phyloP scores from a whole-genome alignment of 2,329 filamentous ascomycete genomes.

The Calonectria pseudoreteaudii region DNA sequence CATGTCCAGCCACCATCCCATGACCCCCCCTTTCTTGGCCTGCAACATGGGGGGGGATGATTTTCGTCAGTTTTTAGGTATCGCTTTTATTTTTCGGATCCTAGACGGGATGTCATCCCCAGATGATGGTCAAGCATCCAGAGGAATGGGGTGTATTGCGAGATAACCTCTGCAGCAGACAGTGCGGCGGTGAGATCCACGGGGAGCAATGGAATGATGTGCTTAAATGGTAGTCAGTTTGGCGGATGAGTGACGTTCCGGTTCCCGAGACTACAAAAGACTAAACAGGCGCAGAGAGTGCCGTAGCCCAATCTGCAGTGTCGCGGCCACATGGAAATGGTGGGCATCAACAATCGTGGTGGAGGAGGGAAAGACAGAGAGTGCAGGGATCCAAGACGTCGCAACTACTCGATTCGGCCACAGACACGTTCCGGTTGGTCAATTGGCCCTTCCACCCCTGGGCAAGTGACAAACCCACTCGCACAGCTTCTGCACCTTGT shows the following conservation, averaged over 20 bases:
- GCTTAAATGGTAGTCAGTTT: neutral
- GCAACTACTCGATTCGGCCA: constrained; percentile 45
- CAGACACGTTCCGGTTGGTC: constrained; percentile 39
- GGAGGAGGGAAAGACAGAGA: constrained; percentile 1
- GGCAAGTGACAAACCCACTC: constrained; percentile 31
- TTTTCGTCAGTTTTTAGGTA: neutral
- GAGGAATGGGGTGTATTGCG: neutral
- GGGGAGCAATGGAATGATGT: neutral
- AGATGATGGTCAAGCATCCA: neutral
- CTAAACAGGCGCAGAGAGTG: neutral
- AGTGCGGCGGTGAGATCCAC: constrained; percentile 27
- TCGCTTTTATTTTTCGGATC: neutral
- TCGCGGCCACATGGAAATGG: constrained; percentile 13
- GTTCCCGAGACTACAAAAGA: neutral
- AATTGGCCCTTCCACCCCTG: constrained; percentile 36
- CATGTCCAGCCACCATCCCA: neutral
- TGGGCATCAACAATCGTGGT: neutral
- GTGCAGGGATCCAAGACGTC: constrained; percentile 35
- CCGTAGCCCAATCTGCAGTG: neutral
- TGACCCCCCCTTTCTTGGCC: neutral
- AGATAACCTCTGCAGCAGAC: constrained; percentile 10
- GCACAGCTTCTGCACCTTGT: constrained; percentile 7
- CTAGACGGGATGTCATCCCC: neutral
- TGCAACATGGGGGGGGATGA: neutral
- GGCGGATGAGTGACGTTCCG: neutral